phyloP scores from a whole-genome alignment of 257 asterid genomes.

The Anisodus acutangulus region DNA sequence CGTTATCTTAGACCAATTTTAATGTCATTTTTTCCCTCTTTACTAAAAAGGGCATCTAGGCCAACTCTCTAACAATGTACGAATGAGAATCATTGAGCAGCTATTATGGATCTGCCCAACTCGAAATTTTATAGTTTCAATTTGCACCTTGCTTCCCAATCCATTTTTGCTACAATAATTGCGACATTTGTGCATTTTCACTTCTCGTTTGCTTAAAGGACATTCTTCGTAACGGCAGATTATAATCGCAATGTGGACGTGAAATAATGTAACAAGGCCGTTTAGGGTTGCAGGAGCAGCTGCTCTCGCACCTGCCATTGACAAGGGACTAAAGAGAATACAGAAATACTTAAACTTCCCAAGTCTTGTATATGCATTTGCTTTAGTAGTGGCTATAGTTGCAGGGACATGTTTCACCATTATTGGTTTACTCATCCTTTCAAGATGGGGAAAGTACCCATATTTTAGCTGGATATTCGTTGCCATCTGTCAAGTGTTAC shows the following conservation, averaged over 20 bases:
- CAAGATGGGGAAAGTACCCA: constrained; percentile 50
- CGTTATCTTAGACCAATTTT: background rate
- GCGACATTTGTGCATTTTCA: background rate
- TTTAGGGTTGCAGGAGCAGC: constrained; percentile 56
- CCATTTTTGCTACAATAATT: no score
- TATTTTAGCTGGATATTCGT: background rate
- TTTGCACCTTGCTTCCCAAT: background rate
- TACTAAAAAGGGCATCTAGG: background rate
- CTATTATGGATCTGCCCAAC: background rate
- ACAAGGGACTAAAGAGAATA: constrained; percentile 45
- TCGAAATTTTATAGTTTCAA: background rate
- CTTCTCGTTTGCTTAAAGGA: background rate
- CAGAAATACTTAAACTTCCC: constrained; percentile 52
- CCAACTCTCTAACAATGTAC: background rate
- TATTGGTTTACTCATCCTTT: constrained; percentile 52
- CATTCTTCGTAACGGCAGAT: constrained; percentile 36
- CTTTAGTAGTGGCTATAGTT: constrained; percentile 45
- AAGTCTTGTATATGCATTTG: constrained; percentile 47
- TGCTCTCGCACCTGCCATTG: constrained; percentile 52
- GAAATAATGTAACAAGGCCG: constrained; percentile 57
- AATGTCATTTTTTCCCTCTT: background rate
- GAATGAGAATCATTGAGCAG: background rate
- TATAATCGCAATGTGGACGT: constrained; percentile 58
- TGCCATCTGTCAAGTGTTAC: background rate
- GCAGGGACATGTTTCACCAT: constrained; percentile 42